Evolutionary conservation across 345 rosid genomes (phyloP), one percentile per base, ranked within the genome.

Genomic region (Murraya paniculata): DNA sequence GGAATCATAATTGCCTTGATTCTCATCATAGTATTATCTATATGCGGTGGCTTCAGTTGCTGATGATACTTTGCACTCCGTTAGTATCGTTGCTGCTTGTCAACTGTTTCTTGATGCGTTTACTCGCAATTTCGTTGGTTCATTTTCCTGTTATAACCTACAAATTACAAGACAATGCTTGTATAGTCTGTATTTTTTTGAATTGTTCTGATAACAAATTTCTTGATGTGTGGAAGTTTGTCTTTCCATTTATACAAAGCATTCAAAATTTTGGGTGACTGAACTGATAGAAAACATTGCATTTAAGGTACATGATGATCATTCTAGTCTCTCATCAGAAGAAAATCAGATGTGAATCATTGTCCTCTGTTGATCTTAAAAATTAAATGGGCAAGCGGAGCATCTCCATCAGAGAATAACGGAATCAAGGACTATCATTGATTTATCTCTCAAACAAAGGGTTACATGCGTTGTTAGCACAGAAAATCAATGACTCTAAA

Each of bases 11-110:
- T 89, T 28, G 90, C 87, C 9, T 55, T 88, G 82, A 85, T 92
- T 80, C 92, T 92, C 77, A 89, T 90, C 82, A 83, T 89, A 22
- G 87, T 90, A 31, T 81, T 88, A 72, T 87, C 91, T 14, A 45
- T 81, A 61, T 92, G 89, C 58, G 14, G 74, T 56, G 79, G 82
- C 79, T 82, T 81, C 82, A 87, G 77, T 35, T 90, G 91, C 70
- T 64, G 79, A 74, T 72, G 83, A 11, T 73, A 1, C 62, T 28
- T 58, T 38, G 31, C 24, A 24, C 39, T 59, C 31, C 14, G 6
- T 35, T 9, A 31, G 74, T 60, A 41, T 35, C 30, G 36, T 33
- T 62, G 9, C 33, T 68, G 41, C 25, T n/a, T 74, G 67, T 36
- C 66, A 45, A 9, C 27, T 48, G 24, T 33, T 57, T 64, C 10